Percentiles rank a stretch among this genome's conserved stretches.
phyloP scores from a whole-genome alignment of 2,329 filamentous ascomycete species.

The Epichloe uncinata region DNA sequence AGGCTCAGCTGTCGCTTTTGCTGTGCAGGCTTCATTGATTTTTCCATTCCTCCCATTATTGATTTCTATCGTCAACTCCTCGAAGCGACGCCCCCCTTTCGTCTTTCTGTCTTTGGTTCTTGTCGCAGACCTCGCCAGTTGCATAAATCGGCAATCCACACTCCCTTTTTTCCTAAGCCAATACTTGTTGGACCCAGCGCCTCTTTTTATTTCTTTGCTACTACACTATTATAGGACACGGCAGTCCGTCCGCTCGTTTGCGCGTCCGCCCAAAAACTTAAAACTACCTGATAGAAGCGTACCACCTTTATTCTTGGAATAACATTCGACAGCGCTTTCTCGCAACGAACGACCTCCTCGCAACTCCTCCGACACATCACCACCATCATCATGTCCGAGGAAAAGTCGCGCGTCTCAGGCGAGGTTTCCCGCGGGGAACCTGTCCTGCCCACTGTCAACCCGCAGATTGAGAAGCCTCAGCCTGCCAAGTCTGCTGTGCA shows the following conservation, averaged over 20 bases:
- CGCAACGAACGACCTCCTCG: conserved; percentile 10
- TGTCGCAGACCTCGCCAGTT: conserved; percentile 11
- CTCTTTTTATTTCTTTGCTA: conserved; percentile 1
- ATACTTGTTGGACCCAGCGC: conserved; percentile 4
- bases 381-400: conserved; percentile 35
- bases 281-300: neutral
- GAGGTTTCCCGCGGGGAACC: conserved; percentile 52
- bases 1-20: neutral
- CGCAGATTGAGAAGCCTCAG: conserved; percentile 56
- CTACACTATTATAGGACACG: conserved; percentile 12
- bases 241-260: conserved; percentile 27
- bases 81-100: neutral
- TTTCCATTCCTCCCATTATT: neutral
- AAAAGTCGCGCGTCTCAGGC: conserved; percentile 75
- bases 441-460: conserved; percentile 72
- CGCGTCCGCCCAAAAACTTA: conserved; percentile 13
- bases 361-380: conserved; percentile 11
- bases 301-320: conserved; percentile 12
- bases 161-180: conserved; percentile 4
- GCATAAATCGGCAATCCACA: conserved; percentile 15
- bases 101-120: neutral
- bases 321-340: conserved; percentile 4
- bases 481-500: conserved; percentile 54
- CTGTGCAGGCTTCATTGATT: neutral
- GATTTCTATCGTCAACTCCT: neutral